These are phyloP conservation scores for Cutaneotrichosporon arboriforme DNA, from an alignment of 1,284 basidiomycete genomes.

Conservation along the genomic window DNA sequence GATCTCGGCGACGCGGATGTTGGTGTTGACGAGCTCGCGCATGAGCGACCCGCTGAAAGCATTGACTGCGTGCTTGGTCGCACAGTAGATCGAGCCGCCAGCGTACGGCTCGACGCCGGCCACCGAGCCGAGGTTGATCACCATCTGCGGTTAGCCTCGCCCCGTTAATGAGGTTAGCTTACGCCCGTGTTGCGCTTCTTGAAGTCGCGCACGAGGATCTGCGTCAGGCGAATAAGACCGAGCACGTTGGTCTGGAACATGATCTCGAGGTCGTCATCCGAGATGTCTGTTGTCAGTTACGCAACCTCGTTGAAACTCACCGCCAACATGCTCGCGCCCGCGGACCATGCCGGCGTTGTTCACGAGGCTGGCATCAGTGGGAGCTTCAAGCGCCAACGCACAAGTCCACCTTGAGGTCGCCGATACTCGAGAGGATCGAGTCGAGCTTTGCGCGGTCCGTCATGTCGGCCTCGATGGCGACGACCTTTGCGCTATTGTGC, in stretches of 20 bases:
- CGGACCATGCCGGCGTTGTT: constrained; percentile 49
- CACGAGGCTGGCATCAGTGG: constrained; percentile 36
- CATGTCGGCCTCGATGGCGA: constrained; percentile 39
- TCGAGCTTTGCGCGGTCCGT: constrained; percentile 29
- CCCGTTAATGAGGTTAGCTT: constrained; percentile 8
- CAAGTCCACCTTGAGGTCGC: constrained; percentile 40
- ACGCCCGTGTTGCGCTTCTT: constrained; percentile 72
- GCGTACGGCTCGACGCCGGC: constrained; percentile 87
- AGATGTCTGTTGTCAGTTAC: constrained; percentile 27
- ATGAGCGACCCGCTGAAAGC: constrained; percentile 80
- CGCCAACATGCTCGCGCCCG: constrained; percentile 45
- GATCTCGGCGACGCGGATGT: constrained; percentile 84
- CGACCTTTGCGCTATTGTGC: constrained; percentile 27
- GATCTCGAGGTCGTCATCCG: constrained; percentile 45
- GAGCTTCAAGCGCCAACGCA: constrained; percentile 20
- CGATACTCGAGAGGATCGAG: constrained; percentile 23
- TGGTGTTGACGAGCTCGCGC: constrained; percentile 81
- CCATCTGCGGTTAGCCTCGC: constrained; percentile 52
- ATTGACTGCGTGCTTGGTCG: constrained; percentile 61
- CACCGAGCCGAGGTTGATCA: constrained; percentile 94
- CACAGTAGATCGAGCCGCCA: constrained; percentile 62
- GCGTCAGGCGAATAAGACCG: constrained; percentile 43
- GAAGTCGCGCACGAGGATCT: constrained; percentile 61
- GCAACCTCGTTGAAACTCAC: constrained; percentile 18
- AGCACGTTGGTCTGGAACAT: constrained; percentile 84